These are phyloP conservation scores for Fraxinus ornus DNA, from an alignment of 305 asterid genomes.

Conservation along the genomic window DNA sequence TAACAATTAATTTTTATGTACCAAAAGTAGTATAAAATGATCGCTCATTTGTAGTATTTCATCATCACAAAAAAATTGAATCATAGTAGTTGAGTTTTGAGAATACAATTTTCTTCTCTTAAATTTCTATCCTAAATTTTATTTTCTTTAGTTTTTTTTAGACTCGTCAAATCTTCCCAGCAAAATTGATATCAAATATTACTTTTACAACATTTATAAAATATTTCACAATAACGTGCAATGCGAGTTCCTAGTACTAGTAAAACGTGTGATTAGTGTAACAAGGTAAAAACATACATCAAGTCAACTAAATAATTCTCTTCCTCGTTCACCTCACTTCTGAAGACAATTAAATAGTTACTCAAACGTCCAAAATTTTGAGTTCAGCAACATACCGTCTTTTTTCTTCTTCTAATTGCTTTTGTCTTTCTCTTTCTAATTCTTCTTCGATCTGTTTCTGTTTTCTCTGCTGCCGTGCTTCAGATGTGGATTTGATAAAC, in stretches of 20 bases:
- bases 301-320: background rate
- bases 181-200: too few species aligned
- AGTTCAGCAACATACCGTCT: slow-evolving; percentile 61
- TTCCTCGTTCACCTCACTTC: background rate
- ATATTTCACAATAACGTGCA: too few species aligned
- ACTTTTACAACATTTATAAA: too few species aligned
- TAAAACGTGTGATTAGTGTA: slow-evolving; percentile 4
- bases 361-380: background rate
- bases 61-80: too few species aligned
- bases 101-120: too few species aligned
- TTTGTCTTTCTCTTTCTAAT: slow-evolving; percentile 76
- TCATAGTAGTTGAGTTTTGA: too few species aligned
- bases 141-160: too few species aligned
- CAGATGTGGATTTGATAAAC: slow-evolving; percentile 76
- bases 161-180: too few species aligned
- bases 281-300: background rate
- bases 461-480: slow-evolving; percentile 82
- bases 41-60: too few species aligned
- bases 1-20: too few species aligned
- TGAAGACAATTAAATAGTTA: background rate
- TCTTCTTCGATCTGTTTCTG: slow-evolving; percentile 88
- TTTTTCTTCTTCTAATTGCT: slow-evolving; percentile 89
- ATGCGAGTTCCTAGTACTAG: background rate
- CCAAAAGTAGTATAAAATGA: too few species aligned
- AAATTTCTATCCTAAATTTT: too few species aligned